Percentiles rank a stretch among this genome's conserved stretches.
These are phyloP conservation scores for Pestalotiopsis sp. DNA, from an alignment of 2,329 filamentous ascomycete species.

Conservation along the genomic window DNA sequence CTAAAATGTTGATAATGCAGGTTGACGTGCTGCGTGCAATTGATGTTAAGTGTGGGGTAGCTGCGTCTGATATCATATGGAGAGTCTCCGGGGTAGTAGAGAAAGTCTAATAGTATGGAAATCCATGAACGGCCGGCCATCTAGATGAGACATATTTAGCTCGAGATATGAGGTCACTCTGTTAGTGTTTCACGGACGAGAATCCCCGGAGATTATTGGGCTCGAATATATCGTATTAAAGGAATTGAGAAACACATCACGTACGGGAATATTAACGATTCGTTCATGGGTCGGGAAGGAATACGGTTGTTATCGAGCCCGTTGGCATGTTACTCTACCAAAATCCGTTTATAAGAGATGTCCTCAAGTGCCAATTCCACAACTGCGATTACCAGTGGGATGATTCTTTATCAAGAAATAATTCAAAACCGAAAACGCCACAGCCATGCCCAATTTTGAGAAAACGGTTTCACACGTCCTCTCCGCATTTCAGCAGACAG, in stretches of 20 bases:
- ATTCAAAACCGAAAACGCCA: slow-evolving; percentile 9
- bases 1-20: background rate
- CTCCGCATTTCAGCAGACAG: background rate
- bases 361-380: background rate
- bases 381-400: background rate
- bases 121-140: too few species aligned
- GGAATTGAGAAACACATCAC: too few species aligned
- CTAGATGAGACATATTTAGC: background rate
- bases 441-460: slow-evolving; percentile 11
- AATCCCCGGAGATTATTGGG: background rate
- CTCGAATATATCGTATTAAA: too few species aligned
- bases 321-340: background rate
- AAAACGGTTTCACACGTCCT: background rate
- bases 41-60: slow-evolving; percentile 1
- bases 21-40: background rate
- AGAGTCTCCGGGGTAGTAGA: background rate
- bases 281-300: background rate
- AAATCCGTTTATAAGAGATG: slow-evolving; percentile 1
- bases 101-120: too few species aligned
- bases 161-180: background rate
- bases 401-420: background rate
- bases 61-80: background rate
- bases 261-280: too few species aligned
- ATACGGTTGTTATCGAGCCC: background rate
- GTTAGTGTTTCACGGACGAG: background rate